phyloP scores from a whole-genome alignment of 2,329 filamentous ascomycete species.

The Penicillium italicum region DNA sequence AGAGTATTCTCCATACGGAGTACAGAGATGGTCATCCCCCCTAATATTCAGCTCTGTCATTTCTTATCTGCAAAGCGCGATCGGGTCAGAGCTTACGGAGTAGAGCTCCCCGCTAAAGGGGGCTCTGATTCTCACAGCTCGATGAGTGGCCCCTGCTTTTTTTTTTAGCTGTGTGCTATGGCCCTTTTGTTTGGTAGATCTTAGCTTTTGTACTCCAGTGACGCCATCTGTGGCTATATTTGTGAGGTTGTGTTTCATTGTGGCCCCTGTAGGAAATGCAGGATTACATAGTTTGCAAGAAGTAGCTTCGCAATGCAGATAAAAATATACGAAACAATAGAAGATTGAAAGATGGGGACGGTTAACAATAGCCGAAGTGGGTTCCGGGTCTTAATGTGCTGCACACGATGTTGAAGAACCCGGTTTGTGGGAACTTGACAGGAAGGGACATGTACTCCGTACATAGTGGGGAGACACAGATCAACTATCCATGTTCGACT shows the following conservation, averaged over 20 bases:
- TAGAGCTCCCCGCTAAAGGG: slow-evolving; percentile 11
- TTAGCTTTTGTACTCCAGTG: slow-evolving; percentile 3
- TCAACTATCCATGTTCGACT: not conserved
- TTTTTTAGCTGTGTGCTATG: not conserved
- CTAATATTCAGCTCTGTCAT: slow-evolving; percentile 15
- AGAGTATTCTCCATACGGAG: not conserved
- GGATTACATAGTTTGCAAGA: not conserved
- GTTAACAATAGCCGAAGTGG: not conserved
- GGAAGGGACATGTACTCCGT: not conserved
- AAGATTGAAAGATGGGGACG: not conserved
- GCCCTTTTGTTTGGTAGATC: slow-evolving; percentile 10
- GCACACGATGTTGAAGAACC: slow-evolving; percentile 5
- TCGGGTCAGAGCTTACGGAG: slow-evolving; percentile 13
- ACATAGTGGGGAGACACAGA: not conserved
- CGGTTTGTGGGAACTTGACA: not conserved
- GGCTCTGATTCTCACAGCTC: slow-evolving; percentile 11
- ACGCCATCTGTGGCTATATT: slow-evolving; percentile 3
- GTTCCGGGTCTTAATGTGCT: slow-evolving; percentile 1
- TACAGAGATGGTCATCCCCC: not conserved
- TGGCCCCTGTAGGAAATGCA: not conserved
- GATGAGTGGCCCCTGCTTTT: slow-evolving; percentile 17
- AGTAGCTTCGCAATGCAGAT: not conserved
- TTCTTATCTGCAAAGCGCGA: slow-evolving; percentile 12
- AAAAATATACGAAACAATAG: not conserved
- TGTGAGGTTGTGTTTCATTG: not conserved